These are phyloP conservation scores for Penstemon eatonii DNA, from an alignment of 257 asterid species.

Conservation along the genomic window DNA sequence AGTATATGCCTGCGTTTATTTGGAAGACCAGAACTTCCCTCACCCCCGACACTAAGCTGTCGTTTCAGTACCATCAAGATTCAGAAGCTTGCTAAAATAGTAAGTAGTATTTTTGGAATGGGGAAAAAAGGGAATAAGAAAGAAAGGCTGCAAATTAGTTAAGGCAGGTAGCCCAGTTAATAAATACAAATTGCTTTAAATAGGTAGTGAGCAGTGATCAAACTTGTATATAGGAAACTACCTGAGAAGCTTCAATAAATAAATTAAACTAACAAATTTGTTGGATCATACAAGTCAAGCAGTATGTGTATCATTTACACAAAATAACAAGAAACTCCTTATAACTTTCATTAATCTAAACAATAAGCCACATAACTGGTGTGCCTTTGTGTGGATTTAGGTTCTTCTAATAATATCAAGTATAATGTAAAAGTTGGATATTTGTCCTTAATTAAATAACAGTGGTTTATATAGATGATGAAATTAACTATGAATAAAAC, in stretches of 20 bases:
- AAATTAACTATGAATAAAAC: neutral
- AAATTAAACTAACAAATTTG: constrained; percentile 33
- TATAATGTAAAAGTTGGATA: neutral
- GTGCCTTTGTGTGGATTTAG: constrained; percentile 34
- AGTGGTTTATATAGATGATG: neutral
- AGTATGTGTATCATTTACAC: constrained; percentile 4
- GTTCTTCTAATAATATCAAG: neutral
- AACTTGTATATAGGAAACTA: constrained; percentile 38
- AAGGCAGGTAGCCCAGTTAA: constrained; percentile 35
- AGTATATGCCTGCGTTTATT: constrained; percentile 39
- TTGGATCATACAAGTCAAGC: constrained; percentile 48
- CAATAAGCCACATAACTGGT: constrained; percentile 31
- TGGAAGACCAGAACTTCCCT: constrained; percentile 53
- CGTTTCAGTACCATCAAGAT: constrained; percentile 69
- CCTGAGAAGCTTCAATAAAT: constrained; percentile 56
- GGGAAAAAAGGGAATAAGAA: neutral
- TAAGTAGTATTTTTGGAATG: neutral
- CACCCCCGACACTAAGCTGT: constrained; percentile 44
- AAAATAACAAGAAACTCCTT: constrained; percentile 24
- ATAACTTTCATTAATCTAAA: constrained; percentile 21
- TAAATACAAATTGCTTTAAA: constrained; percentile 34
- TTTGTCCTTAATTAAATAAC: constrained; percentile 13
- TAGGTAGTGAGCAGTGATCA: constrained; percentile 2
- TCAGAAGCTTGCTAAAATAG: constrained; percentile 5
- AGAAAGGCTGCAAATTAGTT: constrained; percentile 1